Conservation (phyloP, 2,329 filamentous ascomycete genomes). For the Talaromyces piceae region DNA sequence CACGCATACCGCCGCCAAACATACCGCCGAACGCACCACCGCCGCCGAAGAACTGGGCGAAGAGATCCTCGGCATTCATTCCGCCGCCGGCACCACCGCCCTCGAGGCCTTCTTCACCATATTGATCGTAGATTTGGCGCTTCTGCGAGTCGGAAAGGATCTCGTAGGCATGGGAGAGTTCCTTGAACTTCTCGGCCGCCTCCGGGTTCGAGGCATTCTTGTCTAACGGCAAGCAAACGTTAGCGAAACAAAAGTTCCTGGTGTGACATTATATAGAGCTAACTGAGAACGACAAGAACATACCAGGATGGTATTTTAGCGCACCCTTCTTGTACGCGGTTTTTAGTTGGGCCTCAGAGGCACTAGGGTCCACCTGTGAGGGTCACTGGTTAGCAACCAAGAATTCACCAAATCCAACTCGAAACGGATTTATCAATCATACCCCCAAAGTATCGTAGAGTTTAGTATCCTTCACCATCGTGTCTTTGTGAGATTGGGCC, state of each 20-base stretch:
- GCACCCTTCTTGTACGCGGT: slow-evolving; percentile 93
- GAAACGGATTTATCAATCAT: slow-evolving; percentile 15
- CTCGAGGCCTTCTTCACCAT: slow-evolving; percentile 93
- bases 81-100: slow-evolving; percentile 68
- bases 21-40: slow-evolving; percentile 67
- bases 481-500: slow-evolving; percentile 17
- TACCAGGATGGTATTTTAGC: slow-evolving; percentile 82
- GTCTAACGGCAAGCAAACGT: slow-evolving; percentile 47
- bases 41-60: slow-evolving; percentile 91
- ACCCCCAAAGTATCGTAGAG: slow-evolving; percentile 44
- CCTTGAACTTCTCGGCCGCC: slow-evolving; percentile 97
- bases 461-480: slow-evolving; percentile 46
- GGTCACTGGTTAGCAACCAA: slow-evolving; percentile 4
- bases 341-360: slow-evolving; percentile 80
- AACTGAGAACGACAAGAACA: slow-evolving; percentile 36
- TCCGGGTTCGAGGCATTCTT: slow-evolving; percentile 94
- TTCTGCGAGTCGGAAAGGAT: slow-evolving; percentile 87
- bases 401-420: not conserved
- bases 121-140: slow-evolving; percentile 88
- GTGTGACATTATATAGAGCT: not conserved
- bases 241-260: not conserved
- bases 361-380: slow-evolving; percentile 65
- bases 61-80: slow-evolving; percentile 94
- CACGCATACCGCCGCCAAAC: slow-evolving; percentile 71
- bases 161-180: slow-evolving; percentile 92